phyloP scores from a whole-genome alignment of 1,284 basidiomycete genomes.

The Mycosarcoma mackinlayi region DNA sequence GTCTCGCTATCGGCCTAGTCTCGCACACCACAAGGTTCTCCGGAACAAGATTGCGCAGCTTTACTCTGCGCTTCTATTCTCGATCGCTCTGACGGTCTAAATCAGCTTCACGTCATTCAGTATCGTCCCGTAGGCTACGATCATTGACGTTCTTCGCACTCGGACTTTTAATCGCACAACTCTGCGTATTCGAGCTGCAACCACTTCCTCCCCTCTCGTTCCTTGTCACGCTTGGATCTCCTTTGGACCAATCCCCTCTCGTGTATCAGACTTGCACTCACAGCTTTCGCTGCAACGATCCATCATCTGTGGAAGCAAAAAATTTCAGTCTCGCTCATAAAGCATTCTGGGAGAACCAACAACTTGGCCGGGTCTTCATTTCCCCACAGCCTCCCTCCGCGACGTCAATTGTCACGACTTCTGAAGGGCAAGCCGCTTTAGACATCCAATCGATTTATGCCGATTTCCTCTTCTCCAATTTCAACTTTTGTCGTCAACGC shows the following conservation, averaged over 20 bases:
- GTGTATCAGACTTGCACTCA: too few species aligned
- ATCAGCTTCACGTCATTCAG: constrained; percentile 16
- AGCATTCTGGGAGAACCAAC: too few species aligned
- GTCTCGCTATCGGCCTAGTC: background rate
- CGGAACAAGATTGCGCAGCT: constrained; percentile 3
- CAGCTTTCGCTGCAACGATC: too few species aligned
- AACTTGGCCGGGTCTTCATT: constrained; percentile 4
- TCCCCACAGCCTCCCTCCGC: constrained; percentile 3
- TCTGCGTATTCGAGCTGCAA: constrained; percentile 34
- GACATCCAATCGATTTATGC: constrained; percentile 26
- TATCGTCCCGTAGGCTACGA: constrained; percentile 48
- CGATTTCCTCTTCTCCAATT: constrained; percentile 7
- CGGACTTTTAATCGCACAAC: constrained; percentile 26
- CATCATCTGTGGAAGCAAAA: background rate
- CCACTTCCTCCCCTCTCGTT: background rate
- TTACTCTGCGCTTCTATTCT: constrained; percentile 6
- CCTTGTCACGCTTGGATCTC: background rate
- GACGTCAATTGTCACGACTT: too few species aligned
- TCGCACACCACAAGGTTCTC: background rate
- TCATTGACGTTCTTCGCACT: constrained; percentile 27
- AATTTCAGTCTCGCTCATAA: constrained; percentile 1
- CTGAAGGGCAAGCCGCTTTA: constrained; percentile 42
- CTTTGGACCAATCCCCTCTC: background rate
- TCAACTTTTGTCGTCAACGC: constrained; percentile 10
- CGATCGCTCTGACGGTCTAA: constrained; percentile 9